Base-by-base conservation (phyloP, 1,139 yeast genomes). In the Yamadazyma kanchanaburiensis region DNA sequence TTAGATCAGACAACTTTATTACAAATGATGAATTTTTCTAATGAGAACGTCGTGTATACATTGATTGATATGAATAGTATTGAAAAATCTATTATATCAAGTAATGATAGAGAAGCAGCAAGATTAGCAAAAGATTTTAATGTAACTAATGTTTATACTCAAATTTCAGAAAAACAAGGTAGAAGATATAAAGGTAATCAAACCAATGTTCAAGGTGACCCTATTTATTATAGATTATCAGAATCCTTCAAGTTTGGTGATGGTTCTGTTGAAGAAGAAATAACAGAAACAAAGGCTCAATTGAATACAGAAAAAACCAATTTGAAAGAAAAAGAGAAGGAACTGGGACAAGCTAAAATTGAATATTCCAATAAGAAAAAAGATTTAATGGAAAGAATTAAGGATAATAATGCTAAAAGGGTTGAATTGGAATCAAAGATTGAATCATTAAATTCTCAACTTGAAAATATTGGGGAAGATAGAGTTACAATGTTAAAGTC, bases 51-150 rank as follows among this genome's bases (percentile, higher is more conserved):
- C 3, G 65, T 71, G 43, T 79, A 74, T 42, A 60, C 82, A 1
- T 55, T 89, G 33, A 77, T 88, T 34, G 96, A 89, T 57, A 46
- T 69, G 11, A 68, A 68, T 32, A 64, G 60, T 17, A 70, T 85
- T 29, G 95, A 89, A 45, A 66, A 70, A 16, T 60, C 70, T 1
- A 60, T 82, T 1, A 57, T 88, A 22, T 64, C 77, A 14, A 51
- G 61, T 3, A 37, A 25, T 28, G 29, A 40, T 15, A 29, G 27
- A 5, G 74, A 74, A 37, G 20, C 10, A 18, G 10, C 9, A 7
- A 7, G 20, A 10, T 18, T 18, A 18, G 9, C 10, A 7, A 18
- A 18, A 8, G 9, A 10, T 8, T 10, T 10, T 10, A 18, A 18
- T 7, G 80, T 82, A 4, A 45, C 47, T 3, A 53, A 64, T 33